These are phyloP conservation scores for Nothopassalora personata DNA, from an alignment of 2,329 filamentous ascomycete species.

Conservation along the genomic window DNA sequence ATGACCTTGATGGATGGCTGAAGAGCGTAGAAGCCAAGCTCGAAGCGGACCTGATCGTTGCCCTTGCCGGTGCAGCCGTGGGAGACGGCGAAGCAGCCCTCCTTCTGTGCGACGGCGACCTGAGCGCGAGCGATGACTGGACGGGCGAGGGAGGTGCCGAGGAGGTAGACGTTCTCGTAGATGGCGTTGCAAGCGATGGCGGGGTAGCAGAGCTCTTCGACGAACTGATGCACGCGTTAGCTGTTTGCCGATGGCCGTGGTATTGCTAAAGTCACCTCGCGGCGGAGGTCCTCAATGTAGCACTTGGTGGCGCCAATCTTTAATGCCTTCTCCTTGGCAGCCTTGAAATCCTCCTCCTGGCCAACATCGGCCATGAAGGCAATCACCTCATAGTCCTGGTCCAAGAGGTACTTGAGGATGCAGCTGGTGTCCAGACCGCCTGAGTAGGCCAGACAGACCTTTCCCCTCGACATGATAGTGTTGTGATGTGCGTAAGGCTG, in stretches of 20 bases:
- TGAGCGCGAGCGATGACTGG: slow-evolving; percentile 65
- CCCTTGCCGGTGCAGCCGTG: slow-evolving; percentile 60
- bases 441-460: slow-evolving; percentile 48
- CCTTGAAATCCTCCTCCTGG: slow-evolving; percentile 62
- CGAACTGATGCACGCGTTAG: slow-evolving; percentile 45
- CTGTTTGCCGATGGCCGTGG: not conserved
- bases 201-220: slow-evolving; percentile 74
- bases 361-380: slow-evolving; percentile 64
- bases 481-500: not conserved
- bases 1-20: slow-evolving; percentile 65
- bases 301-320: slow-evolving; percentile 64
- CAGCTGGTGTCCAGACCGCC: slow-evolving; percentile 57
- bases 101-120: slow-evolving; percentile 59
- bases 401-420: slow-evolving; percentile 45
- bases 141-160: slow-evolving; percentile 54
- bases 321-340: slow-evolving; percentile 66
- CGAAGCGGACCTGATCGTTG: slow-evolving; percentile 62
- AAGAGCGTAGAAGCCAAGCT: slow-evolving; percentile 56
- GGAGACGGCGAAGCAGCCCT: slow-evolving; percentile 48
- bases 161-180: slow-evolving; percentile 58
- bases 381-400: slow-evolving; percentile 58
- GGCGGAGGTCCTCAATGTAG: slow-evolving; percentile 59
- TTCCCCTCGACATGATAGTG: slow-evolving; percentile 22
- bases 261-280: slow-evolving; percentile 27
- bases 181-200: slow-evolving; percentile 65